Conservation (phyloP, 495 filamentous ascomycete species). For the Melanomma pulvis-pyrius region DNA sequence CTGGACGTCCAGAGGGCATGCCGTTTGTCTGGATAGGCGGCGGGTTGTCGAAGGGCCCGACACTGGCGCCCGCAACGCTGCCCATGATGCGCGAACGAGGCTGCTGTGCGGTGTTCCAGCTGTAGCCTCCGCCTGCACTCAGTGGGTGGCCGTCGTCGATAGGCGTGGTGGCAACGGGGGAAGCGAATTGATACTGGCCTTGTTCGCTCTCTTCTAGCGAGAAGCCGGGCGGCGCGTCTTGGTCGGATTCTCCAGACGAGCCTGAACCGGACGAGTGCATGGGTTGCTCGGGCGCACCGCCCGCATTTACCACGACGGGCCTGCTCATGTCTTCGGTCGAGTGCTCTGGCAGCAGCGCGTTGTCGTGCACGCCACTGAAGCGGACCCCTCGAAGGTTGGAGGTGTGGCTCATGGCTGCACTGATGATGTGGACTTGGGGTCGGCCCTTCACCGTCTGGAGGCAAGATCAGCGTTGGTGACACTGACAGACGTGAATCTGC, state of each 20-base stretch:
- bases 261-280: constrained; percentile 29
- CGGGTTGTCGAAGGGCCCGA: constrained; percentile 14
- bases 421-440: background rate
- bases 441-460: constrained; percentile 1
- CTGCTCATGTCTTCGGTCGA: constrained; percentile 21
- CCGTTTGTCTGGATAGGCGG: constrained; percentile 37
- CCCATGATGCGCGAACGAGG: background rate
- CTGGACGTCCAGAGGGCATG: constrained; percentile 26
- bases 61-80: constrained; percentile 5
- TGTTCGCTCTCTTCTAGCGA: constrained; percentile 23
- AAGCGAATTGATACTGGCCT: constrained; percentile 37
- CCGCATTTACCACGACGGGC: constrained; percentile 26
- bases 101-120: constrained; percentile 21
- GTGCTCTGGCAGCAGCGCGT: constrained; percentile 14
- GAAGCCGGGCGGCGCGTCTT: constrained; percentile 24
- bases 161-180: constrained; percentile 28
- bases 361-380: constrained; percentile 22
- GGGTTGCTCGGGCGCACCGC: constrained; percentile 9
- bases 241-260: constrained; percentile 35
- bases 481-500: too few species aligned
- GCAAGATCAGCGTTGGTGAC: constrained; percentile 23
- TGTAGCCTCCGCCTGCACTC: constrained; percentile 8
- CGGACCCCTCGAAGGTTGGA: constrained; percentile 14
- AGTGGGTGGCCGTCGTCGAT: constrained; percentile 32
- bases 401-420: constrained; percentile 10